Conservation (phyloP, 164 flowering plant genomes). For the Echeveria elegans region DNA sequence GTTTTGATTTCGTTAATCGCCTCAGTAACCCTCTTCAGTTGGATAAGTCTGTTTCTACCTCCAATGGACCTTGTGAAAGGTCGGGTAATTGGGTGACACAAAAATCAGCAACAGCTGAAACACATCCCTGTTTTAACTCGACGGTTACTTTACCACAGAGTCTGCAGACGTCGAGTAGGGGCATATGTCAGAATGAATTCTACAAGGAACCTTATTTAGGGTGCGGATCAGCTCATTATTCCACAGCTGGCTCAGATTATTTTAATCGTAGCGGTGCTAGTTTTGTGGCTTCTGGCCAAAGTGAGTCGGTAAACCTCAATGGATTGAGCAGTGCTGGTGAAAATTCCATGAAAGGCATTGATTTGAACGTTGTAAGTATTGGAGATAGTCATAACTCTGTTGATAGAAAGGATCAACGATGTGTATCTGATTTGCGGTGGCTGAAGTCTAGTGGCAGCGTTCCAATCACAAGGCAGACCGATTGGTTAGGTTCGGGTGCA, state of each 20-base stretch:
- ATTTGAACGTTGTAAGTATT: slow-evolving; percentile 23
- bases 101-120: slow-evolving; percentile 7
- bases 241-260: background rate
- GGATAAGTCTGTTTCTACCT: no score
- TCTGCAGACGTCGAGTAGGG: slow-evolving; percentile 22
- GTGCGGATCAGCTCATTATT: background rate
- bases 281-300: no score
- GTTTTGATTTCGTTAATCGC: slow-evolving; percentile 7
- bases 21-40: background rate
- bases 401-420: slow-evolving; percentile 15
- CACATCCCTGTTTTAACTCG: slow-evolving; percentile 18
- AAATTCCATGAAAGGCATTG: slow-evolving; percentile 1
- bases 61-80: slow-evolving; percentile 25
- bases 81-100: slow-evolving; percentile 20
- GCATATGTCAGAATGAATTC: slow-evolving; percentile 30
- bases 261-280: background rate
- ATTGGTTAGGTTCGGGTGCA: slow-evolving; percentile 14
- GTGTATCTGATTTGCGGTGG: slow-evolving; percentile 31
- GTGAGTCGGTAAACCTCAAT: no score
- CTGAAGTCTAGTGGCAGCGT: slow-evolving; percentile 26
- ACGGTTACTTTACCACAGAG: slow-evolving; percentile 18
- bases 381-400: slow-evolving; percentile 24
- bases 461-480: slow-evolving; percentile 16
- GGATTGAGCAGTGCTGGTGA: no score
- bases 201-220: slow-evolving; percentile 24